Evolutionary conservation across 805 yeast genomes (phyloP).

Genomic region (Cyberlindnera mississippiensis): DNA sequence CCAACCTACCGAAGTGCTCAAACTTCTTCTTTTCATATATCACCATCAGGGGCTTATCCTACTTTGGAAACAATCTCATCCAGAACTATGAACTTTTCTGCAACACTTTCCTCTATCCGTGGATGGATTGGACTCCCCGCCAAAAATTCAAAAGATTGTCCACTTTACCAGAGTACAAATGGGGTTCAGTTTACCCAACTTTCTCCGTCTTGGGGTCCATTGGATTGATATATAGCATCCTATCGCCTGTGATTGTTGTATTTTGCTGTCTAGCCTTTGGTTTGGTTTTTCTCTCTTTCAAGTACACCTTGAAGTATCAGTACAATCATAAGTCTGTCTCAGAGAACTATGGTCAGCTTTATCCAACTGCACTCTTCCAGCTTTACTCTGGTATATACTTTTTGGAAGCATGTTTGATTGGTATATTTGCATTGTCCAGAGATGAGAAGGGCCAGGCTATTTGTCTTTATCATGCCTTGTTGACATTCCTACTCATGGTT

Average conservation of each 20-base stretch:
- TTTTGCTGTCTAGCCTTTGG: constrained; percentile 55
- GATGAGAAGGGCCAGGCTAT: constrained; percentile 41
- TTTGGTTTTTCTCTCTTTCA: constrained; percentile 60
- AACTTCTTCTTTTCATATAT: constrained; percentile 80
- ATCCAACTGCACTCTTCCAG: constrained; percentile 72
- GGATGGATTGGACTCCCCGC: constrained; percentile 59
- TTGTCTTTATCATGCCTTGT: constrained; percentile 45
- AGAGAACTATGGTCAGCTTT: constrained; percentile 67
- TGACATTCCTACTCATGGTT: constrained; percentile 49
- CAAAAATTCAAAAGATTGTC: constrained; percentile 43
- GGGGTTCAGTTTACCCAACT: constrained; percentile 80
- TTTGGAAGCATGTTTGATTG: constrained; percentile 72
- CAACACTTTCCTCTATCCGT: constrained; percentile 32
- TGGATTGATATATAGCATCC: constrained; percentile 71
- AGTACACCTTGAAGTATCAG: constrained; percentile 60
- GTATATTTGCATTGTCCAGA: constrained; percentile 62
- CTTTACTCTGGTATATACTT: constrained; percentile 80
- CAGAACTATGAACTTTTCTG: constrained; percentile 51
- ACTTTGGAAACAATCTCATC: constrained; percentile 67
- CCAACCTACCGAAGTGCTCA: constrained; percentile 80
- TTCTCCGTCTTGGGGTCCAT: constrained; percentile 76
- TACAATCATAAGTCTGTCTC: constrained; percentile 48
- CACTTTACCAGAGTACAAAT: constrained; percentile 44
- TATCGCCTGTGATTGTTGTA: constrained; percentile 73
- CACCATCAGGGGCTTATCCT: constrained; percentile 68